Evolutionary conservation across 2,329 filamentous ascomycete genomes (phyloP).

Genomic region (Paracamarosporium sp.): DNA sequence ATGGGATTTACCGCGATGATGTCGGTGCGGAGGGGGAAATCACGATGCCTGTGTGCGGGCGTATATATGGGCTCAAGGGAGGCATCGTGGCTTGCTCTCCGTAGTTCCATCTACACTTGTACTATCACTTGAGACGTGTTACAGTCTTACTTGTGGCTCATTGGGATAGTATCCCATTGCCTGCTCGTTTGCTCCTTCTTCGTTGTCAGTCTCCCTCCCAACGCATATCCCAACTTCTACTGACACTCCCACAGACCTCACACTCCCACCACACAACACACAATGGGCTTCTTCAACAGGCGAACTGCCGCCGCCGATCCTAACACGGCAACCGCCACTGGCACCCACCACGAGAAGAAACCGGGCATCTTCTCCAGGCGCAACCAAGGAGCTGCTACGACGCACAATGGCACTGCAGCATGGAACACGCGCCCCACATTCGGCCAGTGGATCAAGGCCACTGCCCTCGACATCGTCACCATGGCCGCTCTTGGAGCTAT

Average conservation of each 20-base stretch:
- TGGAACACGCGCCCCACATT: slow-evolving; percentile 60
- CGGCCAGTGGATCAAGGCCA: slow-evolving; percentile 73
- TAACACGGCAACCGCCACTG: slow-evolving; percentile 44
- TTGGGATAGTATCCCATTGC: not conserved
- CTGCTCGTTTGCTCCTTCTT: slow-evolving; percentile 2
- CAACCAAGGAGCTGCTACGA: slow-evolving; percentile 18
- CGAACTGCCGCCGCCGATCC: slow-evolving; percentile 39
- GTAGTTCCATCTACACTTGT: not conserved
- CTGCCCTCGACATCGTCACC: slow-evolving; percentile 71
- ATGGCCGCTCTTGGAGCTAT: slow-evolving; percentile 71
- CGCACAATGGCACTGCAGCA: slow-evolving; percentile 21
- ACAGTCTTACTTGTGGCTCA: too few species aligned
- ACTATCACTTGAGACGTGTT: not conserved
- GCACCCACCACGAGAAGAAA: slow-evolving; percentile 36
- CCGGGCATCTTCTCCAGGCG: slow-evolving; percentile 32
- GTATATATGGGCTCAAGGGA: slow-evolving; percentile 17
- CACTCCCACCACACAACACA: slow-evolving; percentile 7
- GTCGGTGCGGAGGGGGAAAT: slow-evolving; percentile 17
- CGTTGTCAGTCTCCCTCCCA: not conserved
- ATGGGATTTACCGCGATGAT: slow-evolving; percentile 17
- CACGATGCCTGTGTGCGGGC: slow-evolving; percentile 16
- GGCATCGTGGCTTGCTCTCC: not conserved
- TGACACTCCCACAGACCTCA: not conserved
- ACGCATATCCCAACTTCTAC: not conserved
- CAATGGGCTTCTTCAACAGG: slow-evolving; percentile 49